Conservation (phyloP, 2,329 filamentous ascomycete genomes). For the Diaporthe amygdali region DNA sequence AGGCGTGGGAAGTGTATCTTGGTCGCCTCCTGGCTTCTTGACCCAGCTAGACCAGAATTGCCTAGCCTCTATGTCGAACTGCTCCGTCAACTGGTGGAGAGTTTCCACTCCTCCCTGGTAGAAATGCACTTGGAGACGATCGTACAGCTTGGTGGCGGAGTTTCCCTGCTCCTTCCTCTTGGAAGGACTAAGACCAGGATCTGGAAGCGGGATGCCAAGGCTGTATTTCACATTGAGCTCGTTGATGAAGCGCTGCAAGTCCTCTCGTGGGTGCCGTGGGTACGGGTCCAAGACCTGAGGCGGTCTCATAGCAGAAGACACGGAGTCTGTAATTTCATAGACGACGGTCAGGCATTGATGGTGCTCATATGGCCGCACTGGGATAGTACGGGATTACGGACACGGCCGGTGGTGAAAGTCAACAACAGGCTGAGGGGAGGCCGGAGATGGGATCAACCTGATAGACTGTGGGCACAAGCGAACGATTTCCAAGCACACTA, state of each 20-base stretch:
- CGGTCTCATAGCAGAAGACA: not conserved
- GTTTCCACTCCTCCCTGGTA: conserved; percentile 24
- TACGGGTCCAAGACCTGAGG: not conserved
- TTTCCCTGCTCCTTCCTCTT: conserved; percentile 26
- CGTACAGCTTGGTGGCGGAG: conserved; percentile 13
- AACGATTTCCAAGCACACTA: not conserved
- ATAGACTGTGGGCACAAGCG: not conserved
- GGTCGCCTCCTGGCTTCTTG: conserved; percentile 28
- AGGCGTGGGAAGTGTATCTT: conserved; percentile 24
- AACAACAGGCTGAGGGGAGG: not conserved
- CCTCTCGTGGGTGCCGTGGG: conserved; percentile 6
- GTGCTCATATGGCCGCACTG: not conserved
- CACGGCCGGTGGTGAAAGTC: not conserved
- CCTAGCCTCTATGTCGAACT: conserved; percentile 31
- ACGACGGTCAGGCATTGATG: not conserved
- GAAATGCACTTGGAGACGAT: conserved; percentile 30
- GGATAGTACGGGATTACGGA: not conserved
- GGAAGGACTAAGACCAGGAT: conserved; percentile 27
- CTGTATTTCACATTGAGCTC: conserved; percentile 34
- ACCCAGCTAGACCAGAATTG: conserved; percentile 29
- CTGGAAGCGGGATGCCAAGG: conserved; percentile 31
- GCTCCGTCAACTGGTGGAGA: conserved; percentile 25
- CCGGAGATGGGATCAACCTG: not conserved
- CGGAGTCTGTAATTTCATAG: not conserved
- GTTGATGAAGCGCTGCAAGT: conserved; percentile 25